Conservation (phyloP, 805 yeast species). For the Schwanniomyces sp. region DNA sequence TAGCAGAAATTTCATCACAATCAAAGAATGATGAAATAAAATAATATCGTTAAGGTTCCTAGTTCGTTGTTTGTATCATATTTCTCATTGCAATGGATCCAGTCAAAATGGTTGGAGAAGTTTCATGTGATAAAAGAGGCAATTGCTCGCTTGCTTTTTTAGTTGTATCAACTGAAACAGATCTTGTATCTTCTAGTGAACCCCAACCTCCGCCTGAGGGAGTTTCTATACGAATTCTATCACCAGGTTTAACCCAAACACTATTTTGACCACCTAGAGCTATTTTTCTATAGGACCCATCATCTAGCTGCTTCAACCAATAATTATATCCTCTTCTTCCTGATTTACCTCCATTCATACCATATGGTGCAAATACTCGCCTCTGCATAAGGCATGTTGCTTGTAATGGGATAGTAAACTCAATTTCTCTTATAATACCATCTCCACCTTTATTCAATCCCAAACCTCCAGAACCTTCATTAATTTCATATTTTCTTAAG, state of each 20-base stretch:
- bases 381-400: slow-evolving; percentile 81
- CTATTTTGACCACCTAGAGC: slow-evolving; percentile 8
- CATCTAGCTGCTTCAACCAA: slow-evolving; percentile 17
- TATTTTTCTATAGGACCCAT: slow-evolving; percentile 1
- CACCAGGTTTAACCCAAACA: slow-evolving; percentile 8
- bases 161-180: background rate
- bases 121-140: slow-evolving; percentile 16
- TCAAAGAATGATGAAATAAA: too few species aligned
- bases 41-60: too few species aligned
- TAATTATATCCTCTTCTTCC: slow-evolving; percentile 59
- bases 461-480: slow-evolving; percentile 69
- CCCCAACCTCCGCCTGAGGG: slow-evolving; percentile 12
- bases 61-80: slow-evolving; percentile 28
- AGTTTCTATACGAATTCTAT: slow-evolving; percentile 6
- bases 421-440: slow-evolving; percentile 78
- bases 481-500: slow-evolving; percentile 61
- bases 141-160: slow-evolving; percentile 9
- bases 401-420: slow-evolving; percentile 47
- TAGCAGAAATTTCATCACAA: background rate
- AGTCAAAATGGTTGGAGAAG: slow-evolving; percentile 23
- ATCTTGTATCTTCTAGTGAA: too few species aligned
- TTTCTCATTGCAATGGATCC: slow-evolving; percentile 36
- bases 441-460: slow-evolving; percentile 73
- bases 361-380: slow-evolving; percentile 77
- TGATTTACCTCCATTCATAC: slow-evolving; percentile 71